Conservation (phyloP, 257 asterid species). For the Voacanga thouarsii region DNA sequence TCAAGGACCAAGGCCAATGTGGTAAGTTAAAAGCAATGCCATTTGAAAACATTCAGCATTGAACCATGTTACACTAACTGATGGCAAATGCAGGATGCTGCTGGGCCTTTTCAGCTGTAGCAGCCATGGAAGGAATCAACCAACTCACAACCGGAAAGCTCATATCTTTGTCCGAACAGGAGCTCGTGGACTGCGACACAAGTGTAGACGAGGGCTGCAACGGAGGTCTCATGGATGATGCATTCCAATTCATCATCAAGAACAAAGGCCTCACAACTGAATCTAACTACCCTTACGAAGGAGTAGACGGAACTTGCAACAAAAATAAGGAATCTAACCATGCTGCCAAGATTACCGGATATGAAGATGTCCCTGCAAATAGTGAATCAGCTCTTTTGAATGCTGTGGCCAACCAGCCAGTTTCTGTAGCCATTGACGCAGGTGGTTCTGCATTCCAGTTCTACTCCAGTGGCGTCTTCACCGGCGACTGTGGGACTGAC, state of each 20-base stretch:
- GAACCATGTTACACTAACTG: not conserved
- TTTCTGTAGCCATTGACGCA: conserved; percentile 40
- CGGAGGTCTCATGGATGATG: conserved; percentile 14
- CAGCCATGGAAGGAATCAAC: conserved; percentile 14
- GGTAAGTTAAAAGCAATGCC: not conserved
- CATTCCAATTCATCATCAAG: not conserved
- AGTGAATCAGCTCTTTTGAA: conserved; percentile 27
- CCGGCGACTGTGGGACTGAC: conserved; percentile 32
- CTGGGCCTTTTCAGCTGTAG: conserved; percentile 24
- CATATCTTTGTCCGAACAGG: conserved; percentile 1
- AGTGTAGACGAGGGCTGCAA: conserved; percentile 5
- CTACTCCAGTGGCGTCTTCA: conserved; percentile 34
- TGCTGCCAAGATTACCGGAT: conserved; percentile 29
- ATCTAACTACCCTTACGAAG: conserved; percentile 32
- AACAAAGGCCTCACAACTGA: conserved; percentile 15
- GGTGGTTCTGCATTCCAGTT: conserved; percentile 28
- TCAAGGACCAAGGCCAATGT: conserved; percentile 19
- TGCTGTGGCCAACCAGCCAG: conserved; percentile 39
- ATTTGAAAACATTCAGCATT: not conserved
- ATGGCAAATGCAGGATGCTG: conserved; percentile 6
- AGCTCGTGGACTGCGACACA: conserved; percentile 18
- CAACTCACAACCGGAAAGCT: not conserved
- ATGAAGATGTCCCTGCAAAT: conserved; percentile 28
- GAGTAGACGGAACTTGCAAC: conserved; percentile 26
- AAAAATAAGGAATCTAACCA: conserved; percentile 12